Conservation (phyloP, 2,329 filamentous ascomycete species). For the Scedosporium aurantiacum region DNA sequence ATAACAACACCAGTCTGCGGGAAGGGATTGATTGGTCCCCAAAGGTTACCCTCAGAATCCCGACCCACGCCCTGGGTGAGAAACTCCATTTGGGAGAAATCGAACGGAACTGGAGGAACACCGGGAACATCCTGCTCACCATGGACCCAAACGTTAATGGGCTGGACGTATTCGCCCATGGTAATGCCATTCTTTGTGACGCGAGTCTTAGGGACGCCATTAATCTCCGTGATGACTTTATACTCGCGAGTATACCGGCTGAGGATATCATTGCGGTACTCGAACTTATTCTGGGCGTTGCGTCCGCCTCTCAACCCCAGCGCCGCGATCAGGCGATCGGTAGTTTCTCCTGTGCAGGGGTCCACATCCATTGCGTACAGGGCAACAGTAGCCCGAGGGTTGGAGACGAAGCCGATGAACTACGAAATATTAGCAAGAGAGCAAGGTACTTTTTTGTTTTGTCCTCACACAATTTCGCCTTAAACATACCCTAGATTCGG, state of each 20-base stretch:
- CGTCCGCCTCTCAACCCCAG: slow-evolving; percentile 19
- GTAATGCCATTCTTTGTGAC: slow-evolving; percentile 22
- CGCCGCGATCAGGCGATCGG: slow-evolving; percentile 22
- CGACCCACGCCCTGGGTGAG: slow-evolving; percentile 23
- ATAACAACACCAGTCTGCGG: slow-evolving; percentile 24
- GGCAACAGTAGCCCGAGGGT: slow-evolving; percentile 19
- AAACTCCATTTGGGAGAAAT: slow-evolving; percentile 25
- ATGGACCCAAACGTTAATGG: slow-evolving; percentile 25
- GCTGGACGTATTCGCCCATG: slow-evolving; percentile 23
- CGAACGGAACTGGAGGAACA: slow-evolving; percentile 19
- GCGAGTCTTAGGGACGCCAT: slow-evolving; percentile 19
- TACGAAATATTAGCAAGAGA: slow-evolving; percentile 2
- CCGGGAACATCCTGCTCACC: slow-evolving; percentile 25
- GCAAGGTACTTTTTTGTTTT: neutral
- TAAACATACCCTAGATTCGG: slow-evolving; percentile 22
- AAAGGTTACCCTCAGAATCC: slow-evolving; percentile 23
- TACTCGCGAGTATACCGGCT: slow-evolving; percentile 24
- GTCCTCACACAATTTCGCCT: neutral
- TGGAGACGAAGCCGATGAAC: slow-evolving; percentile 24
- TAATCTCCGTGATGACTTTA: slow-evolving; percentile 20
- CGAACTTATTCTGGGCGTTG: slow-evolving; percentile 25
- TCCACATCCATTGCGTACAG: slow-evolving; percentile 25
- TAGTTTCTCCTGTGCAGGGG: slow-evolving; percentile 23
- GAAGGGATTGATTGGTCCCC: slow-evolving; percentile 25
- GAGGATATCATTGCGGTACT: slow-evolving; percentile 22